Evolutionary conservation across 2,329 filamentous ascomycete genomes (phyloP).

Genomic region (Diaporthe aspalathi): DNA sequence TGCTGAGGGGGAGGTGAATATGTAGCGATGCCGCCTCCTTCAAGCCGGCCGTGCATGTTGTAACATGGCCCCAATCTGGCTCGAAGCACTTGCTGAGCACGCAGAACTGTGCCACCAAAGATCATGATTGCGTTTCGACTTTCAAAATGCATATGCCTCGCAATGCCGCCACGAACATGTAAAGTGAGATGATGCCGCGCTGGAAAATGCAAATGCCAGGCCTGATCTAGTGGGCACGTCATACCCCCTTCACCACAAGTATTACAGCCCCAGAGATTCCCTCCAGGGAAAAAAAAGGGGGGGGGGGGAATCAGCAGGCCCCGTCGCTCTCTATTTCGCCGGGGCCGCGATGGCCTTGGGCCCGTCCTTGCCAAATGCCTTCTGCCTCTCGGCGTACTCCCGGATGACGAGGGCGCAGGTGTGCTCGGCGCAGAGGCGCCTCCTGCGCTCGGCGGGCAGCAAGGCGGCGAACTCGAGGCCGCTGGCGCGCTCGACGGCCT

Average conservation of each 20-base stretch:
- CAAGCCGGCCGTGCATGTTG: neutral
- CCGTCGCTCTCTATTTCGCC: neutral
- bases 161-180: conserved; percentile 6
- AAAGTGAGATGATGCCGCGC: conserved; percentile 18
- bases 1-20: neutral
- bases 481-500: conserved; percentile 90
- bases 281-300: neutral
- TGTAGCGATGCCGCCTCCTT: neutral
- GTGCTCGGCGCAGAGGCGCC: conserved; percentile 87
- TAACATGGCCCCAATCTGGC: no score
- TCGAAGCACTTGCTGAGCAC: neutral
- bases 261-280: neutral
- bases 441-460: conserved; percentile 78
- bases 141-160: conserved; percentile 1
- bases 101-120: neutral
- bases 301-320: neutral
- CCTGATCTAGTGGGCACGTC: neutral
- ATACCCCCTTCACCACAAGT: neutral
- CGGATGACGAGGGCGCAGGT: conserved; percentile 84
- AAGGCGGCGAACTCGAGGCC: conserved; percentile 91
- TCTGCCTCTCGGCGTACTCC: conserved; percentile 76
- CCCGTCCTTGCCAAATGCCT: conserved; percentile 62
- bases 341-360: conserved; percentile 35
- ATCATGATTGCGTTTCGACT: neutral
- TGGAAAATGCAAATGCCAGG: conserved; percentile 22